Percentiles rank a stretch among this genome's conserved stretches.
Evolutionary conservation across 2,329 filamentous ascomycete species (phyloP).

Genomic region (Aspergillus terreus): DNA sequence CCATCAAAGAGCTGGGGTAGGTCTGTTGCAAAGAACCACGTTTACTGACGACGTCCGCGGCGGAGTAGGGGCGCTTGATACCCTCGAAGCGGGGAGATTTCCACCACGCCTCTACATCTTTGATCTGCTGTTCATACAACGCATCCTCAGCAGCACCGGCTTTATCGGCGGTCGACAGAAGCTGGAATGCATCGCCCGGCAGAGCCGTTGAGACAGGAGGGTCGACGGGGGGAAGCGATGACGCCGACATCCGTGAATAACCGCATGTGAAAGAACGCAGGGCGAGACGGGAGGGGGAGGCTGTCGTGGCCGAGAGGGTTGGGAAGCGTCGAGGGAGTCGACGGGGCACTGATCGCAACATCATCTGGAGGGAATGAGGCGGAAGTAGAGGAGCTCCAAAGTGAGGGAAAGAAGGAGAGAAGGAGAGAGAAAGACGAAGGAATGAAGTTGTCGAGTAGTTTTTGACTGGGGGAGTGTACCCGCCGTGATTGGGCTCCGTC

Average conservation of each 20-base stretch:
- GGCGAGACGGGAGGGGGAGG: conserved; percentile 22
- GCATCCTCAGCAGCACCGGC: conserved; percentile 76
- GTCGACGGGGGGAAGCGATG: conserved; percentile 49
- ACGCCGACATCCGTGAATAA: conserved; percentile 51
- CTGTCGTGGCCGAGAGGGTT: conserved; percentile 14
- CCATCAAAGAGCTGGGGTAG: conserved; percentile 93
- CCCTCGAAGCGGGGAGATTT: conserved; percentile 75
- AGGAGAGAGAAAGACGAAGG: neutral
- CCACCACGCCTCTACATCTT: conserved; percentile 91
- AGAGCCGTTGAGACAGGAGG: conserved; percentile 60
- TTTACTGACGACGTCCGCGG: conserved; percentile 89
- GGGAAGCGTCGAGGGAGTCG: conserved; percentile 33
- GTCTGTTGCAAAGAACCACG: conserved; percentile 79
- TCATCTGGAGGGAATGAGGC: conserved; percentile 10
- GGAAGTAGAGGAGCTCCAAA: neutral
- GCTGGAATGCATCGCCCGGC: conserved; percentile 77
- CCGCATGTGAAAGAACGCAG: conserved; percentile 35
- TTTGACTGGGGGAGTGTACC: neutral
- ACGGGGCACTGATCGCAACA: conserved; percentile 36
- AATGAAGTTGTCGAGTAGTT: neutral
- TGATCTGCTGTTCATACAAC: conserved; percentile 77
- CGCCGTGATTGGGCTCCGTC: neutral
- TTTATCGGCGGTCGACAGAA: conserved; percentile 75
- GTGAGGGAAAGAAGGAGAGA: neutral
- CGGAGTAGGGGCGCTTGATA: conserved; percentile 87